Percentiles rank a stretch among this genome's conserved stretches.
phyloP scores from a whole-genome alignment of 306 rosid genomes.

The Prunus dulcis region DNA sequence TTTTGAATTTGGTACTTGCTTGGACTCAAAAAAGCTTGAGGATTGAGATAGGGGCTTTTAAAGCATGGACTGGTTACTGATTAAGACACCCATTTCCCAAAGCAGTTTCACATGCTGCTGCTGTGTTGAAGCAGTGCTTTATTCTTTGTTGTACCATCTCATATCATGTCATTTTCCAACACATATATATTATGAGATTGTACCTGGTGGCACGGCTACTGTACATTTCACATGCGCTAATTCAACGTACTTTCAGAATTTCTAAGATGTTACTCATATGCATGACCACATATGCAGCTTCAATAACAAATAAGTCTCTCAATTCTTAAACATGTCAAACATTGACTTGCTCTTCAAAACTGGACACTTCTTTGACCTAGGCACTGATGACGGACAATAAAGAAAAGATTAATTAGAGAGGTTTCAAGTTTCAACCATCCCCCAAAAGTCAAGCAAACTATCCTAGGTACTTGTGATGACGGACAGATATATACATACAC shows the following conservation, averaged over 20 bases:
- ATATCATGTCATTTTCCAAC: not conserved
- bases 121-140: not conserved
- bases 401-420: not conserved
- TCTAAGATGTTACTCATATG: not conserved
- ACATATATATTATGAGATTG: not conserved
- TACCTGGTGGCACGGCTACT: not conserved
- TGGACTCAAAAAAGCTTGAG: not conserved
- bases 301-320: not conserved
- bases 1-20: not conserved
- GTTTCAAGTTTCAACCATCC: not conserved
- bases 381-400: not conserved
- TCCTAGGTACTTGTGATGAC: not conserved
- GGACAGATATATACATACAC: not conserved
- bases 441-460: not conserved
- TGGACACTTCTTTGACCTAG: not conserved
- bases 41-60: not conserved
- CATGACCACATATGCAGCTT: not conserved
- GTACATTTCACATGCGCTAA: not conserved
- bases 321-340: not conserved
- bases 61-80: conserved; percentile 12
- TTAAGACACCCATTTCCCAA: conserved; percentile 22
- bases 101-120: not conserved
- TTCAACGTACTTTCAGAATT: no score
- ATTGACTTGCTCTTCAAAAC: not conserved
- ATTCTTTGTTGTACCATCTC: not conserved